Conservation (phyloP, 1,284 basidiomycete genomes). For the Puccinia hordei region DNA sequence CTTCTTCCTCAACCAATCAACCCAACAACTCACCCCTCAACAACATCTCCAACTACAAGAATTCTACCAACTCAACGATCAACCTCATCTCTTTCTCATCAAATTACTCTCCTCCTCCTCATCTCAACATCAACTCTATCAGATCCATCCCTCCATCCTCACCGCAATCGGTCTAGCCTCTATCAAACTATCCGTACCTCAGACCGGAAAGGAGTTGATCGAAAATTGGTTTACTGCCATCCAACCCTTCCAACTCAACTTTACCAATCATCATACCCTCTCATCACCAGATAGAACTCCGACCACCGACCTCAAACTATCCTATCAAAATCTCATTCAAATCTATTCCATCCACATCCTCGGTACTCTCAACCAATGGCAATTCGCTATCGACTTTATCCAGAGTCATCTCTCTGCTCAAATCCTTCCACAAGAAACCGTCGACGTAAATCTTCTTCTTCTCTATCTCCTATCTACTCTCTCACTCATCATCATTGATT, state of each 20-base stretch:
- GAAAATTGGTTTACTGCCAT: constrained; percentile 20
- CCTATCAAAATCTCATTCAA: constrained; percentile 20
- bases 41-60: neutral
- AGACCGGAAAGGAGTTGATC: constrained; percentile 3
- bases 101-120: neutral
- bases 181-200: neutral
- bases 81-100: neutral
- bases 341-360: constrained; percentile 31
- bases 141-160: constrained; percentile 39
- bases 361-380: neutral
- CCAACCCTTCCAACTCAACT: neutral
- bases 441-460: neutral
- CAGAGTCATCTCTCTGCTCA: neutral
- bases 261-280: neutral
- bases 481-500: neutral
- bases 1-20: neutral
- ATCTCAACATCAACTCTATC: neutral
- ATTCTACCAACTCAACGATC: neutral
- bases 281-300: neutral
- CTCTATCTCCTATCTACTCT: too few relatives aligned
- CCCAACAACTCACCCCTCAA: neutral
- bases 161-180: constrained; percentile 18
- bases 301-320: neutral
- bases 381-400: constrained; percentile 5
- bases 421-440: constrained; percentile 2